Evolutionary conservation across 2,329 filamentous ascomycete species (phyloP).

Genomic region (Venturia aucupariae): DNA sequence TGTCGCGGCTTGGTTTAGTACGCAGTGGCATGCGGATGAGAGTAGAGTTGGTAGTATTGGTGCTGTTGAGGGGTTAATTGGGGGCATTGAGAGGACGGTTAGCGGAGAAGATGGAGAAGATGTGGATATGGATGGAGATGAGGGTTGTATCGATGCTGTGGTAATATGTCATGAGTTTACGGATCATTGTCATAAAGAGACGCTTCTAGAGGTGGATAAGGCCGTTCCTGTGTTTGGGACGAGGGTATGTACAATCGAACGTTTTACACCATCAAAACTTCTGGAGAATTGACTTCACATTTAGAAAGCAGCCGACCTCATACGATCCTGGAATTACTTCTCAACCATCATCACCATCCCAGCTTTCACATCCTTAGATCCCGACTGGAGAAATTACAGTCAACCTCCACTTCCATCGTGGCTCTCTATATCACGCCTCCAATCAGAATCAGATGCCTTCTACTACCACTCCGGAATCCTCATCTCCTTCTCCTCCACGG

Average conservation of each 20-base stretch:
- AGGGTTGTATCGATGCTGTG: constrained; percentile 46
- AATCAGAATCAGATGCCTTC: constrained; percentile 42
- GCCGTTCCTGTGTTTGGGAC: constrained; percentile 52
- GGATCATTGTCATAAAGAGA: constrained; percentile 57
- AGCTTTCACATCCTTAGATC: constrained; percentile 31
- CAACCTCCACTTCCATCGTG: constrained; percentile 45
- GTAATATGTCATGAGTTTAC: constrained; percentile 58
- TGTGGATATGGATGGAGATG: constrained; percentile 23
- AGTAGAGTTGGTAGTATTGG: constrained; percentile 46
- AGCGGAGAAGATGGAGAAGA: constrained; percentile 25
- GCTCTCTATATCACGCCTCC: constrained; percentile 52
- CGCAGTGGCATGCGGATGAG: constrained; percentile 51
- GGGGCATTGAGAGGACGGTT: constrained; percentile 30
- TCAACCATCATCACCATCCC: constrained; percentile 43
- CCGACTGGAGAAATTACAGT: constrained; percentile 39
- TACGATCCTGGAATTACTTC: constrained; percentile 52
- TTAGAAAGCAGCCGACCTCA: constrained; percentile 45
- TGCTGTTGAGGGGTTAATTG: constrained; percentile 46
- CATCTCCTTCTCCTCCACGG: constrained; percentile 40
- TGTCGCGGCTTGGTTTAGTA: constrained; percentile 55
- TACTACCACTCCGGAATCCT: constrained; percentile 55
- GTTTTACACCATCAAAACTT: no score
- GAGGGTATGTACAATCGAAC: constrained; percentile 23
- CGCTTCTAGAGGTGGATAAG: constrained; percentile 45
- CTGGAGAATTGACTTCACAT: background rate